Base-by-base conservation (phyloP, 768 basidiomycete species). In the Pleurotus eryngii region DNA sequence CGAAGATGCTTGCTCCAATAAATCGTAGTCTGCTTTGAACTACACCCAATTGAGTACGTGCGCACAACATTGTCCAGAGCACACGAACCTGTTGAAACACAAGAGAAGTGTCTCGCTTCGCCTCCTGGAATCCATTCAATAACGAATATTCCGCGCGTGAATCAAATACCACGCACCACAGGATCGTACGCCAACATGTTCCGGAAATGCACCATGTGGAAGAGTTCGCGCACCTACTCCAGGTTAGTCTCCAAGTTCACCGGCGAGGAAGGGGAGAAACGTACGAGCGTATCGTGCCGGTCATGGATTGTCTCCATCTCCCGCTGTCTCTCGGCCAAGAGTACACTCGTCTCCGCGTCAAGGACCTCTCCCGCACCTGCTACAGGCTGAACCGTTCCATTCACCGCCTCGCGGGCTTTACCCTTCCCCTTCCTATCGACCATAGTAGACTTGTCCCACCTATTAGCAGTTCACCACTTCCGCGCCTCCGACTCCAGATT, bases 171-270 rank as follows among this genome's bases (percentile, higher is more conserved):
- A 67, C 82, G 38, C 60, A 90, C 89, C 70, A 76, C 69, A 7
- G 94, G 95, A 70, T 95, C 81, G 68, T 85, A 98, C 17, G 76
- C 78, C 37, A 94, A 72, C 75, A 96, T 77, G 22, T 81, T 85
- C 2, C 84, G 81, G 67, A 89, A 95, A 57, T 87, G 77, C 61
- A 95, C 88, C 71, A 96, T 78, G 66, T 98, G 95, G 70, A 95
- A 98, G 58, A 83, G 77, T 70, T 98, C 92, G 59, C 95, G 83
- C 48, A 96, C 79, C 88, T 93, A 59, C 42, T 18, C 43, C 12
- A 57, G 47, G 22, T 49, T 26, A 58, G 57, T 40, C 27, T 27
- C 50, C 51, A 56, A 46, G 15, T 18, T 56, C 35, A 53, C 45
- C 45, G 54, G 46, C 55, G 57, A 56, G 17, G 55, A 14, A 57